Evolutionary conservation across 805 yeast genomes (phyloP), one percentile per base, ranked within the genome.

Genomic region (Sugiyamaella floridensis): DNA sequence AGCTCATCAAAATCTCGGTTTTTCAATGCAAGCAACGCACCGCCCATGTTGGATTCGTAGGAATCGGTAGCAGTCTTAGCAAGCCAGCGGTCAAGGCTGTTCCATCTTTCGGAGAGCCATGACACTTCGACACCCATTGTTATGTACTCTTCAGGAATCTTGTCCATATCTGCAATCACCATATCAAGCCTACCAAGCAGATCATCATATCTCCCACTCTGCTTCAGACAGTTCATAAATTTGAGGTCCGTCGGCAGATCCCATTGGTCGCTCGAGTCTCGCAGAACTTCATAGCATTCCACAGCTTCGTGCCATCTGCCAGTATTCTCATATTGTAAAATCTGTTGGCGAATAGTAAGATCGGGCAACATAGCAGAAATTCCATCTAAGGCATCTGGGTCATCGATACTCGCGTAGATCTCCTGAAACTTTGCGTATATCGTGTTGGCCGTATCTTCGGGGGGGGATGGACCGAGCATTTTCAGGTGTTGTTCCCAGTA

Each of bases 371-470:
- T 84, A 55, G 77, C 77, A 54, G 86, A 82, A 4, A 88, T 81
- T 19, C 99, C 99, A 63, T 86, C 90, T 32, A 93, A 73, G 0
- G 96, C 83, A 71, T 93, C 99, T 40, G 83, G 76, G 63, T 95
- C 99, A 60, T 89, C 92, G 47, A 93, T 80, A 53, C 81, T 85
- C 7, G 96, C 84, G 66, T 93, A 93, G 72, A 90, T 86, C 26
- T 77, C 76, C 60, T 88, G 89, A n/a, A 93, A 57, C 28, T 60
- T 61, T 10, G 61, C 53, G 29, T 63, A 59, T 2, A 67, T 53
- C 0, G 64, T 16, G 61, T 72, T 57, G 71, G 66, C 34, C 53
- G 61, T 45, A 29, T 65, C 55, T 49, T 58, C 67, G 14, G 53
- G 49, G 18, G 59, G 56, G 1, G 64, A 60, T 41, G 61, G 59